Percentiles rank a stretch among this genome's conserved stretches.
phyloP scores from a whole-genome alignment of 495 filamentous ascomycete species.

The Xylaria intraflava region DNA sequence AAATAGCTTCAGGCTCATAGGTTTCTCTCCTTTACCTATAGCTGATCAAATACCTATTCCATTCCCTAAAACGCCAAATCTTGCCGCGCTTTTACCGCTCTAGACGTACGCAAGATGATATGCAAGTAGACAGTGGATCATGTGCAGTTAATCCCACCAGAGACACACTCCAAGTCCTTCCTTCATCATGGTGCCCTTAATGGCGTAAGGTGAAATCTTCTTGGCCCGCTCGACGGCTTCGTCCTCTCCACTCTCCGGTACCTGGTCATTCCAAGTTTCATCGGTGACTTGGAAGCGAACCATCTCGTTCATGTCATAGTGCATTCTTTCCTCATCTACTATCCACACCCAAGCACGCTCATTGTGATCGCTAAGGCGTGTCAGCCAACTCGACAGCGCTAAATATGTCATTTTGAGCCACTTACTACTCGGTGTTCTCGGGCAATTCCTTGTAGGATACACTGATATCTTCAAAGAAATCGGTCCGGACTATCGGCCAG shows the following conservation, averaged over 20 bases:
- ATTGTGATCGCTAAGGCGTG: conserved; percentile 48
- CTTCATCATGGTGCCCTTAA: conserved; percentile 55
- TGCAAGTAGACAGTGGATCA: background rate
- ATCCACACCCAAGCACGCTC: conserved; percentile 81
- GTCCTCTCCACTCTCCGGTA: conserved; percentile 59
- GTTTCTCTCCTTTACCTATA: background rate
- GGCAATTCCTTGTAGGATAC: conserved; percentile 66
- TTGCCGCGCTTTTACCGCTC: conserved; percentile 5
- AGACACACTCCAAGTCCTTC: conserved; percentile 46
- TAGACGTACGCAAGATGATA: conserved; percentile 6
- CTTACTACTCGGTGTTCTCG: conserved; percentile 68
- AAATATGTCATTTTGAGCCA: background rate
- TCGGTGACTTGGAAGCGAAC: conserved; percentile 76
- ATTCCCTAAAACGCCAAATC: conserved; percentile 13
- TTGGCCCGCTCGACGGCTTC: conserved; percentile 42
- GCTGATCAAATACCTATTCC: conserved; percentile 16
- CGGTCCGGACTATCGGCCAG: conserved; percentile 56
- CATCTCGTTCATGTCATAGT: conserved; percentile 80
- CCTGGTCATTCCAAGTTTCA: conserved; percentile 85
- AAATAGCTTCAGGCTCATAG: conserved; percentile 15
- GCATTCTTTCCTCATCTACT: conserved; percentile 60
- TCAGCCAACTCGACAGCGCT: conserved; percentile 7
- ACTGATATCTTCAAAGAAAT: conserved; percentile 88
- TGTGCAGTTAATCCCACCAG: conserved; percentile 43
- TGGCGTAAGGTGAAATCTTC: conserved; percentile 56